A percentile compares a stretch with the other conserved stretches of the same genome.
Evolutionary conservation across 2,329 filamentous ascomycete genomes (phyloP).

Genomic region (Monilinia laxa): DNA sequence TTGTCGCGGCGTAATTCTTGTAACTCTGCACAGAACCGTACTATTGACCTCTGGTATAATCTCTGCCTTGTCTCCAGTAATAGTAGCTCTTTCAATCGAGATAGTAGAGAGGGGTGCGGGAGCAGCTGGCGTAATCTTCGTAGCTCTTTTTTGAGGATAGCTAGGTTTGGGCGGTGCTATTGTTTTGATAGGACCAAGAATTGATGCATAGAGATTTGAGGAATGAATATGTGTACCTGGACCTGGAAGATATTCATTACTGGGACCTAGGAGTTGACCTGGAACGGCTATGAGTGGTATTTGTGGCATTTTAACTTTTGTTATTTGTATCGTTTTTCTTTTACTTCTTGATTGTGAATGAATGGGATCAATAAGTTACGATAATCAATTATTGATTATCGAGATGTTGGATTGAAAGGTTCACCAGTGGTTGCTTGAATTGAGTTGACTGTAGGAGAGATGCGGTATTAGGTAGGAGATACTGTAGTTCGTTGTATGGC

Average conservation of each 20-base stretch:
- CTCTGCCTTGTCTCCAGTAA: conserved; percentile 53
- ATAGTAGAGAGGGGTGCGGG: conserved; percentile 51
- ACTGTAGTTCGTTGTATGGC: too few species aligned
- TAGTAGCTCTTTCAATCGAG: conserved; percentile 49
- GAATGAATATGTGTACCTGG: conserved; percentile 81
- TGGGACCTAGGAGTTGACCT: conserved; percentile 74
- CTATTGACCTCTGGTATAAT: conserved; percentile 80
- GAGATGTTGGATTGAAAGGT: too few species aligned
- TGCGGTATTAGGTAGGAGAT: background rate
- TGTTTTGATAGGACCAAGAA: conserved; percentile 69
- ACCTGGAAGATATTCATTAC: conserved; percentile 67
- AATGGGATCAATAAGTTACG: background rate
- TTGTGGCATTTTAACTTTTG: conserved; percentile 31
- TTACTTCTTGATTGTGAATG: background rate
- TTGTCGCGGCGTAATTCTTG: conserved; percentile 80
- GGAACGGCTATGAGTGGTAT: conserved; percentile 62
- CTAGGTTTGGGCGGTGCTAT: conserved; percentile 43
- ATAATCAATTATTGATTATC: background rate
- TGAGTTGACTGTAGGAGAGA: background rate
- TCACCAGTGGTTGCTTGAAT: background rate
- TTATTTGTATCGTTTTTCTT: background rate
- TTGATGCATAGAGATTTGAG: conserved; percentile 74
- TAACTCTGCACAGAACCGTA: conserved; percentile 79
- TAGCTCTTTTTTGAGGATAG: conserved; percentile 58
- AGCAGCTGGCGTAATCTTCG: conserved; percentile 53